Conservation (phyloP, 164 flowering plant species). For the Echeveria elegans region DNA sequence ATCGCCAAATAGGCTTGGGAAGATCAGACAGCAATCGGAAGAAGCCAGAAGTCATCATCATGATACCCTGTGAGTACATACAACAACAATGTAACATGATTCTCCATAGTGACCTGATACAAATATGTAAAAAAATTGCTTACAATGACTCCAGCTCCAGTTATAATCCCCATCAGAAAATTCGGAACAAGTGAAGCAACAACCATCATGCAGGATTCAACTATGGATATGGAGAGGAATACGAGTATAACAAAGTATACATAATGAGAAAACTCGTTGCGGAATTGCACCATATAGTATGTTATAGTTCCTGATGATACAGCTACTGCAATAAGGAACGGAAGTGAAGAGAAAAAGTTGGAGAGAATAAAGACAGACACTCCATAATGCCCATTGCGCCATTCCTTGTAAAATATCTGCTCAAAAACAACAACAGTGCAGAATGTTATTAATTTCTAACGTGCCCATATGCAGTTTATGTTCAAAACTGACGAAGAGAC, state of each 20-base stretch:
- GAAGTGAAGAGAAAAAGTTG: not conserved
- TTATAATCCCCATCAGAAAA: not conserved
- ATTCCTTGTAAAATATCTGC: not conserved
- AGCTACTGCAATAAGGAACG: not conserved
- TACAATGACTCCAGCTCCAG: conserved; percentile 17
- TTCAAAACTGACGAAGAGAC: too few relatives aligned
- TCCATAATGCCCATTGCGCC: not conserved
- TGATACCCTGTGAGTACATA: conserved; percentile 41
- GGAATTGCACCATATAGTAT: not conserved
- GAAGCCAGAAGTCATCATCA: conserved; percentile 60
- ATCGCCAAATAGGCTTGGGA: conserved; percentile 50
- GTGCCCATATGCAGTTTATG: too few relatives aligned
- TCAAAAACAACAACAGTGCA: not conserved
- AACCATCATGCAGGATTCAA: conserved; percentile 70
- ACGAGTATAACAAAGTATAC: conserved; percentile 15
- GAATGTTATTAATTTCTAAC: too few relatives aligned
- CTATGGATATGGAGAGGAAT: conserved; percentile 32
- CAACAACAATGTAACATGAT: not conserved
- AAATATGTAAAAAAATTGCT: conserved; percentile 1
- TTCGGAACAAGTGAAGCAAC: conserved; percentile 12
- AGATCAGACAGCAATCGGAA: not conserved
- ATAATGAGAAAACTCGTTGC: not conserved
- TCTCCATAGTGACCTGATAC: not conserved
- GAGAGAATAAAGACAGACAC: not conserved
- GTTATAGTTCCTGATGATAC: not conserved